These are phyloP conservation scores for Brachypodium distachyon DNA, from an alignment of 202 grass and related monocot species.

Conservation along the genomic window DNA sequence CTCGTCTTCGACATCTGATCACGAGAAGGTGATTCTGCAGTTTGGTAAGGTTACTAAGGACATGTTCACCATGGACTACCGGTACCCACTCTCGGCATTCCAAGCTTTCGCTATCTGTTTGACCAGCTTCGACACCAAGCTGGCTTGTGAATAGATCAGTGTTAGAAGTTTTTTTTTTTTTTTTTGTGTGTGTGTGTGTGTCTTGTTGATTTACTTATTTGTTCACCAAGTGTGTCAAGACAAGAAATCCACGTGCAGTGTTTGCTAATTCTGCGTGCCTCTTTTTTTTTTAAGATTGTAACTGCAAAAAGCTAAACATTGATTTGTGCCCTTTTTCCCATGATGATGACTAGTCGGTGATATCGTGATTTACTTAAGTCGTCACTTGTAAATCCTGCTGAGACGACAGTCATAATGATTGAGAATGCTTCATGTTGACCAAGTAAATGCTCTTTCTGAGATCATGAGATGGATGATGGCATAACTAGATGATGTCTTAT, in stretches of 20 bases:
- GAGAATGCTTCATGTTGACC: neutral
- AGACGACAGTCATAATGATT: neutral
- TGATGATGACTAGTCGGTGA: neutral
- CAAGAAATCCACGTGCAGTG: neutral
- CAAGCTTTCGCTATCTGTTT: slow-evolving; percentile 89
- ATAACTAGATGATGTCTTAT: neutral
- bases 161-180: too few relatives aligned
- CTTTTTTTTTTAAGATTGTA: slow-evolving; percentile 1
- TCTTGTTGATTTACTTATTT: slow-evolving; percentile 8
- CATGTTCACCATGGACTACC: slow-evolving; percentile 96
- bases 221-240: neutral
- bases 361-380: neutral
- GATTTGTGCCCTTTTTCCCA: neutral
- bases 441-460: neutral
- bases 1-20: slow-evolving; percentile 29
- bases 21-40: slow-evolving; percentile 74
- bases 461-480: neutral
- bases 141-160: slow-evolving; percentile 83
- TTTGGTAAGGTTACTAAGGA: slow-evolving; percentile 94
- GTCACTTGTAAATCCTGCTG: neutral
- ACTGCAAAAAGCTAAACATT: neutral
- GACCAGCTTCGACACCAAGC: slow-evolving; percentile 88
- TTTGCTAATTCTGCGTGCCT: slow-evolving; percentile 1
- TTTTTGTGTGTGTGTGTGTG: neutral
- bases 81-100: slow-evolving; percentile 79